phyloP scores from a whole-genome alignment of 352 stramenopile species.

The Phytophthora melonis region DNA sequence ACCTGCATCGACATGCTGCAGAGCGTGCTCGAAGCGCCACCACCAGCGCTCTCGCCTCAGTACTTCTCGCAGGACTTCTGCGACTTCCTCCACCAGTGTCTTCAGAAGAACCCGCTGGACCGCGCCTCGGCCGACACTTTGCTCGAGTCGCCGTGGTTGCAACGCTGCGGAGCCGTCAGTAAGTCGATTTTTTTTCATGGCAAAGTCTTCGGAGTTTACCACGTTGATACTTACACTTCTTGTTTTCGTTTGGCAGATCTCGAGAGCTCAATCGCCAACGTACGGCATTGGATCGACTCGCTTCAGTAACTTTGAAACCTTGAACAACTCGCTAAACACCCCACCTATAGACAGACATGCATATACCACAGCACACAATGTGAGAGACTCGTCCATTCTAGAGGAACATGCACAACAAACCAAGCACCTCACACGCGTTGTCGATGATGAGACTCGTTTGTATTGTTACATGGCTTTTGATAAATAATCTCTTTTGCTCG shows the following conservation, averaged over 20 bases:
- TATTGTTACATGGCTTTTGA: slow-evolving; percentile 46
- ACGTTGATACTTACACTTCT: slow-evolving; percentile 25
- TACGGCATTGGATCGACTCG: slow-evolving; percentile 78
- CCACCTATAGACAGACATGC: slow-evolving; percentile 10
- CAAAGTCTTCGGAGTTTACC: slow-evolving; percentile 28
- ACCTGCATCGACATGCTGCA: slow-evolving; percentile 90
- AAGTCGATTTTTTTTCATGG: slow-evolving; percentile 37
- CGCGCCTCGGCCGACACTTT: slow-evolving; percentile 68
- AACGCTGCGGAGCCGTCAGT: slow-evolving; percentile 72
- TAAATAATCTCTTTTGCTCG: slow-evolving; percentile 47
- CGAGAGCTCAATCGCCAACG: slow-evolving; percentile 53
- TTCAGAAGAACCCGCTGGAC: slow-evolving; percentile 74
- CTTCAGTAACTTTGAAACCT: slow-evolving; percentile 48
- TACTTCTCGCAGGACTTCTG: slow-evolving; percentile 84
- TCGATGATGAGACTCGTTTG: slow-evolving; percentile 29
- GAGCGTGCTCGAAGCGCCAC: slow-evolving; percentile 74
- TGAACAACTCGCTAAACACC: not conserved
- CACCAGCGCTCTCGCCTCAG: slow-evolving; percentile 67
- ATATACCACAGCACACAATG: slow-evolving; percentile 16
- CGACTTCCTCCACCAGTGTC: slow-evolving; percentile 70
- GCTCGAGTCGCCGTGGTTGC: slow-evolving; percentile 78
- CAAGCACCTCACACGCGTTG: slow-evolving; percentile 20
- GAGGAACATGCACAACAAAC: not conserved
- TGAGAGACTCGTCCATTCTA: slow-evolving; percentile 2
- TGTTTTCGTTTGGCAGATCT: slow-evolving; percentile 23